A percentile compares a stretch with the other conserved stretches of the same genome.
These are phyloP conservation scores for Shiraia sp. DNA, from an alignment of 2,329 filamentous ascomycete species.

Conservation along the genomic window DNA sequence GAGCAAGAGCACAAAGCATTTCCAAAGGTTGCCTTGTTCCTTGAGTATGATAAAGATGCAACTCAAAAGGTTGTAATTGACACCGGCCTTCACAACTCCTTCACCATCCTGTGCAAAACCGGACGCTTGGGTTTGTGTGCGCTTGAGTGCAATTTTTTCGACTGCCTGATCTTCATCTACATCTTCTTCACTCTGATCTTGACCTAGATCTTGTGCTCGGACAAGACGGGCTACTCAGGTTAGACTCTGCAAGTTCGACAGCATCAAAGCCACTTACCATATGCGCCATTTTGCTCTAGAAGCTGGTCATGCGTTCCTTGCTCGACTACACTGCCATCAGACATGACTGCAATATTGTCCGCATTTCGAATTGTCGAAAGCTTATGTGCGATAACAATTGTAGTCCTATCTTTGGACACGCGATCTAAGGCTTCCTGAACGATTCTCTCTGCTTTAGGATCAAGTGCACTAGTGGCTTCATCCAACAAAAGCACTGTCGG, in stretches of 20 bases:
- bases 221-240: constrained; percentile 60
- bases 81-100: constrained; percentile 21
- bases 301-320: constrained; percentile 86
- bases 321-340: constrained; percentile 78
- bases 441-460: constrained; percentile 91
- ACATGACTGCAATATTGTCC: constrained; percentile 94
- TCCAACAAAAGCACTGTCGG: constrained; percentile 89
- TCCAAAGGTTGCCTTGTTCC: constrained; percentile 45
- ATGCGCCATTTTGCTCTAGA: constrained; percentile 72
- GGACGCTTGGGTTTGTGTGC: constrained; percentile 36
- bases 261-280: constrained; percentile 51
- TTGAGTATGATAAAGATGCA: constrained; percentile 31
- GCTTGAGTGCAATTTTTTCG: constrained; percentile 24
- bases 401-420: constrained; percentile 83
- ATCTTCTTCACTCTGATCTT: constrained; percentile 19
- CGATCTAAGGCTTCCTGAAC: constrained; percentile 90
- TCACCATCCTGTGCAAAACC: constrained; percentile 23
- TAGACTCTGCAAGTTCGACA: not conserved
- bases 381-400: constrained; percentile 93
- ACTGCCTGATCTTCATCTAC: constrained; percentile 18
- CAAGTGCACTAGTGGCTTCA: constrained; percentile 81
- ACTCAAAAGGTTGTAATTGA: constrained; percentile 34
- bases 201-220: constrained; percentile 52
- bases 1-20: constrained; percentile 30
- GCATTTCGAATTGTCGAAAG: constrained; percentile 91